Evolutionary conservation across 495 filamentous ascomycete genomes (phyloP), one percentile per base, ranked within the genome.

Genomic region (Lasiosphaeria miniovina): DNA sequence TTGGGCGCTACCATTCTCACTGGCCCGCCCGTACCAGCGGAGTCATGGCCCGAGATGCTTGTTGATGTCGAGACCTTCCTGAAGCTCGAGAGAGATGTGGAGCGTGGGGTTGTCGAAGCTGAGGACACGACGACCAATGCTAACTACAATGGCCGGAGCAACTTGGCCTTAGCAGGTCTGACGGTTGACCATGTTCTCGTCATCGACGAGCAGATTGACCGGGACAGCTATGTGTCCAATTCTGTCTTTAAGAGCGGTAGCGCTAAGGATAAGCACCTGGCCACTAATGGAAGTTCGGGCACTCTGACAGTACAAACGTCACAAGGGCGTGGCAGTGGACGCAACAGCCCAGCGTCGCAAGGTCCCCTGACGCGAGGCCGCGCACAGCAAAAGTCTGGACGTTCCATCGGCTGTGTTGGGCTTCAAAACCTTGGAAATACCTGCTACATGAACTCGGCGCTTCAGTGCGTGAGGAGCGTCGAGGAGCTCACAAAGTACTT

Each of bases 371-470:
- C 88, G 0, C 77, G 90, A 55, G 89, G 90, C 54, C 80, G 90
- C 52, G 75, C 84, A 3, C 82, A 85, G 58, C 81, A 80, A 58
- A 82, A 75, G 59, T 65, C 74, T 12, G 88, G 86, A 2, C 83
- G 87, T 53, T 80, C 82, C 11, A 74, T 83, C 35, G 93, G 93
- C 14, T 87, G 82, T 34, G 89, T 91, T 48, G 94, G 94, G 35
- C 75, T 98, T 49, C 85, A 82, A 55, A 98, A 98, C 66, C 74
- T 98, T 33, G 94, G 94, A 15, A 98, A 98, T 65, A 97, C 94
- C 0, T 98, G 94, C 74, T 98, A 98, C 72, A 96, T 97, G 91
- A 97, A 97, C 74, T 96, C 94, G 14, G 94, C 95, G 24, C 74
- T 97, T 53, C 94, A 98, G 70, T 98, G 94, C 69, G 80, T 98